A percentile compares a stretch with the other conserved stretches of the same genome.
These are phyloP conservation scores for Colletotrichum sp. DNA, from an alignment of 2,329 filamentous ascomycete species.

Conservation along the genomic window DNA sequence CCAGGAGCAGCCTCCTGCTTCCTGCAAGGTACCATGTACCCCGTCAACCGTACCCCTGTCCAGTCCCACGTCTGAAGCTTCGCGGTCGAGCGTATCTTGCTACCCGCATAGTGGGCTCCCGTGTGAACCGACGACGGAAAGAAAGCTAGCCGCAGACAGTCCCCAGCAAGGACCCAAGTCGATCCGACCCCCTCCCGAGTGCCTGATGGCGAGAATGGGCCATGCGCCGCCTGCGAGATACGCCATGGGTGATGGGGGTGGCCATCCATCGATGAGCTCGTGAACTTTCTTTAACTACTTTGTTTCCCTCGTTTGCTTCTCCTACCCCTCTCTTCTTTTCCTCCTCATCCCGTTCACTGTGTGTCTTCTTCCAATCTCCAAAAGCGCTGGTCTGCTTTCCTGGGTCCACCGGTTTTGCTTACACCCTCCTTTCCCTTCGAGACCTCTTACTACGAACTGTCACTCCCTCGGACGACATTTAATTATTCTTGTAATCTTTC, in stretches of 20 bases:
- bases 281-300: conserved; percentile 21
- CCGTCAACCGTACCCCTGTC: conserved; percentile 12
- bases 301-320: conserved; percentile 29
- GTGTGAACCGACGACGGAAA: conserved; percentile 24
- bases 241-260: background rate
- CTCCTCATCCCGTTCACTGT: conserved; percentile 26
- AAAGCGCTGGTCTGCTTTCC: conserved; percentile 59
- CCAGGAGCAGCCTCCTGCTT: background rate
- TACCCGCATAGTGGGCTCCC: conserved; percentile 21
- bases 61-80: conserved; percentile 17
- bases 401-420: conserved; percentile 36
- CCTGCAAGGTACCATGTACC: background rate
- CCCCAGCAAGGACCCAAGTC: conserved; percentile 20
- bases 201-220: conserved; percentile 2
- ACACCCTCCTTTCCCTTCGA: conserved; percentile 34
- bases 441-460: conserved; percentile 21
- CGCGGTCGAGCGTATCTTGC: conserved; percentile 21
- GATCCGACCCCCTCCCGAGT: conserved; percentile 17
- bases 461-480: conserved; percentile 24
- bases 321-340: conserved; percentile 22
- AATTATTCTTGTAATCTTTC: conserved; percentile 33
- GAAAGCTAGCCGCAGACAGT: conserved; percentile 22
- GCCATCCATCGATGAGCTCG: background rate
- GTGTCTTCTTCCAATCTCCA: conserved; percentile 35
- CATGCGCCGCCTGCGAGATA: conserved; percentile 4